Evolutionary conservation across 805 yeast genomes (phyloP).

Genomic region (Kurtzmaniella fragi): DNA sequence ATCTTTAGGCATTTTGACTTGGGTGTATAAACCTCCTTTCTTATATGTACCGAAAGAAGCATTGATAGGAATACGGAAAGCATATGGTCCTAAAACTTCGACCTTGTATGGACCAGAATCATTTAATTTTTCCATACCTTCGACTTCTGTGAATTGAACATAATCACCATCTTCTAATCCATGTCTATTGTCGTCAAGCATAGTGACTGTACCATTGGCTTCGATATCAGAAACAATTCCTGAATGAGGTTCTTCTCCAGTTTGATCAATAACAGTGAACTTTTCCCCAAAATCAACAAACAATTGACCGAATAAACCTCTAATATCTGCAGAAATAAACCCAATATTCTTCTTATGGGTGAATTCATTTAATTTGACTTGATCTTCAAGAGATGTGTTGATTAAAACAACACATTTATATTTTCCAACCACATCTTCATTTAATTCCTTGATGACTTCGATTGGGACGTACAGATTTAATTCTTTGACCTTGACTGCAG

Average conservation of each 20-base stretch:
- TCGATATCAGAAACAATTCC: slow-evolving; percentile 92
- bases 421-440: slow-evolving; percentile 46
- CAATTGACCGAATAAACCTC: slow-evolving; percentile 83
- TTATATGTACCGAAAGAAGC: slow-evolving; percentile 56
- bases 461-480: slow-evolving; percentile 90
- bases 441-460: slow-evolving; percentile 52
- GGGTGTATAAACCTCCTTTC: slow-evolving; percentile 87
- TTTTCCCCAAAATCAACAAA: slow-evolving; percentile 87
- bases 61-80: slow-evolving; percentile 68
- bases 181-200: slow-evolving; percentile 87
- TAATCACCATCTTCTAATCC: slow-evolving; percentile 89
- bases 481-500: slow-evolving; percentile 68
- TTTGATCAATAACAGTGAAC: slow-evolving; percentile 76
- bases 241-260: slow-evolving; percentile 86
- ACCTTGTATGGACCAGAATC: slow-evolving; percentile 71
- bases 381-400: slow-evolving; percentile 64
- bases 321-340: slow-evolving; percentile 74
- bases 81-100: slow-evolving; percentile 90
- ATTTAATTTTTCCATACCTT: slow-evolving; percentile 72
- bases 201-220: slow-evolving; percentile 84
- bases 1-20: slow-evolving; percentile 78
- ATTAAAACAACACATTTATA: slow-evolving; percentile 88
- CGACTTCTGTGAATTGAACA: slow-evolving; percentile 81
- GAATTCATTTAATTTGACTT: slow-evolving; percentile 65
- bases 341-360: slow-evolving; percentile 73